These are phyloP conservation scores for Scheffersomyces illinoinensis DNA, from an alignment of 1,139 yeast genomes.

Conservation along the genomic window DNA sequence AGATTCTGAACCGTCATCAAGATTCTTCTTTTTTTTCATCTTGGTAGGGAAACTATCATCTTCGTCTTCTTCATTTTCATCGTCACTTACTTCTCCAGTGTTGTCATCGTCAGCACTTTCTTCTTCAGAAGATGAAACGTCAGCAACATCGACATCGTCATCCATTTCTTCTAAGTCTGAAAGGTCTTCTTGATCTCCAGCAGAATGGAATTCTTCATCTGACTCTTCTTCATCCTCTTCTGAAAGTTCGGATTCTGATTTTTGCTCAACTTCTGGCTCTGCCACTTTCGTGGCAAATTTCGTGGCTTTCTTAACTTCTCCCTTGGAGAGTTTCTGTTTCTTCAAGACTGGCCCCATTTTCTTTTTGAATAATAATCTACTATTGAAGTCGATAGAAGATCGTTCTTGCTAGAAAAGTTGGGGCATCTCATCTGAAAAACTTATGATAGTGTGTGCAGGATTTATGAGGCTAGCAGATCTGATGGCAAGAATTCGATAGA, in stretches of 20 bases:
- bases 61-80: conserved; percentile 28
- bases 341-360: conserved; percentile 18
- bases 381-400: neutral
- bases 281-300: conserved; percentile 6
- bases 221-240: conserved; percentile 16
- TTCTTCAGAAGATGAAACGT: conserved; percentile 17
- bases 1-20: conserved; percentile 67
- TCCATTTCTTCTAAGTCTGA: conserved; percentile 14
- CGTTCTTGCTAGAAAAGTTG: neutral
- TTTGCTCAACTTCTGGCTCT: conserved; percentile 6
- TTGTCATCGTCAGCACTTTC: conserved; percentile 23
- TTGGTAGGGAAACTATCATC: conserved; percentile 29
- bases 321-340: conserved; percentile 18
- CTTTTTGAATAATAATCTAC: neutral
- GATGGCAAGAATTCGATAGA: neutral
- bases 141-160: conserved; percentile 12
- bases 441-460: conserved; percentile 1
- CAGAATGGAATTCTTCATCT: conserved; percentile 14
- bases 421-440: conserved; percentile 5
- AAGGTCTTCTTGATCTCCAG: conserved; percentile 17
- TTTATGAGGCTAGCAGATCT: neutral
- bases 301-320: conserved; percentile 8
- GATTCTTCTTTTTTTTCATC: conserved; percentile 54
- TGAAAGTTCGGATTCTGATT: conserved; percentile 10
- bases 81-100: conserved; percentile 21